Evolutionary conservation across 805 yeast genomes (phyloP), one percentile per base, ranked within the genome.

Genomic region (Candida mattraensis): DNA sequence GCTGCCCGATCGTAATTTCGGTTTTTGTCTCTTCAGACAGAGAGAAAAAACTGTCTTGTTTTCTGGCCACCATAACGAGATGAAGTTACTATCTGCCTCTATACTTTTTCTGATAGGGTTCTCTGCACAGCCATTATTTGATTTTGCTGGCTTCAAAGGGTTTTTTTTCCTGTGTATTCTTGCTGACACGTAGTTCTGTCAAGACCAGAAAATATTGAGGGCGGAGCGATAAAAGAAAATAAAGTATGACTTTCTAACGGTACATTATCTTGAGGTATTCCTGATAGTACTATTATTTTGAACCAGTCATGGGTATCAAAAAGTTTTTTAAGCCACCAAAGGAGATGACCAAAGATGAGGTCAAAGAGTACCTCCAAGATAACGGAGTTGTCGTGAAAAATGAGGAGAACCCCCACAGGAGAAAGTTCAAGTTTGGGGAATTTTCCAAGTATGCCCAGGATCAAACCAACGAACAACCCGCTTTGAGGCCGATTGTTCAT

Each of bases 291-390:
- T 17, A 5, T 14, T 18, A 14, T 23, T 13, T 36, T 15, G 10
- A 9, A 20, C n/a, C n/a, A 34, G 35, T 33, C 10, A 74, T 73
- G 80, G 79, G 78, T 11, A 43, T 73, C 35, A 73, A 67, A 50
- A 69, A 66, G 28, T 56, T 71, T 30, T 74, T 72, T 53, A 74
- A 63, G 37, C 69, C 77, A 13, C 76, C 75, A 10, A 63, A 68
- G 34, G 79, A 74, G 49, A 66, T 66, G 35, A 63, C 67, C 5
- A 57, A 60, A 15, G 66, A 65, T 11, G 64, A 65, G 28, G 61
- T 67, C 28, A 55, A 66, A 25, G 73, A 72, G 10, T 46, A 56
- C 12, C 56, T 75, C 45, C 60, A 61, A 42, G 66, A 64, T 23
- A 53, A 66, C 24, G 78, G 77, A 27, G 58, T 73, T 16, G 52